Conservation (phyloP, 148 eudicot species). For the Hydrangea macrophylla region DNA sequence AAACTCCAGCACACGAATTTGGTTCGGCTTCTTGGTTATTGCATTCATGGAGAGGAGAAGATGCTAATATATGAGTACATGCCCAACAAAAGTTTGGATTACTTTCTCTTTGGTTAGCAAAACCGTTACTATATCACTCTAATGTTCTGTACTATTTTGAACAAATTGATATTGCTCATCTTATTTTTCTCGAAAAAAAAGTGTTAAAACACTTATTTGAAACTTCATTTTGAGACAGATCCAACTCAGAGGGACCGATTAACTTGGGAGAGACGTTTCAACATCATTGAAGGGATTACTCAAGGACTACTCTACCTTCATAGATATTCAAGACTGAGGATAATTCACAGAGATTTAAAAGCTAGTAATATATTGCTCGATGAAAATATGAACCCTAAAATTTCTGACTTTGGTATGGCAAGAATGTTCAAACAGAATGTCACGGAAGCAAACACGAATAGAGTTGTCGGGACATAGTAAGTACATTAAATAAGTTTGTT, state of each 20-base stretch:
- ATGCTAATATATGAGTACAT: constrained; percentile 25
- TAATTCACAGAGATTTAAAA: constrained; percentile 30
- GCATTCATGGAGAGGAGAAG: constrained; percentile 20
- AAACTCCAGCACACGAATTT: constrained; percentile 24
- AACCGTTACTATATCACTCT: neutral
- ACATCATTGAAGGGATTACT: constrained; percentile 28
- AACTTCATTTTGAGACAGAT: constrained; percentile 4
- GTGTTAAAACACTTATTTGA: neutral
- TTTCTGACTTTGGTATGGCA: constrained; percentile 38
- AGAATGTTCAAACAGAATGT: constrained; percentile 26
- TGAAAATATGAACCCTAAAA: constrained; percentile 28
- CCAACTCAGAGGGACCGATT: constrained; percentile 3
- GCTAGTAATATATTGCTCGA: constrained; percentile 28
- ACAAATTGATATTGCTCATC: neutral
- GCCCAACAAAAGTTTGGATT: constrained; percentile 22
- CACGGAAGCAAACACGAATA: constrained; percentile 20
- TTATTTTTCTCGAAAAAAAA: neutral
- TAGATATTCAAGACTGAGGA: constrained; percentile 23
- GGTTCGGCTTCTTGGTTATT: constrained; percentile 22
- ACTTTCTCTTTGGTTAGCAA: constrained; percentile 23
- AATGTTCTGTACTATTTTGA: neutral
- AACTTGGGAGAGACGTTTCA: constrained; percentile 22
- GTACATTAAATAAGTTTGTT: neutral
- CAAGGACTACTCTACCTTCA: constrained; percentile 36
- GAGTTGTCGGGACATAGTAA: constrained; percentile 30